Evolutionary conservation across 768 basidiomycete species (phyloP).

Genomic region (Mrakia frigida): DNA sequence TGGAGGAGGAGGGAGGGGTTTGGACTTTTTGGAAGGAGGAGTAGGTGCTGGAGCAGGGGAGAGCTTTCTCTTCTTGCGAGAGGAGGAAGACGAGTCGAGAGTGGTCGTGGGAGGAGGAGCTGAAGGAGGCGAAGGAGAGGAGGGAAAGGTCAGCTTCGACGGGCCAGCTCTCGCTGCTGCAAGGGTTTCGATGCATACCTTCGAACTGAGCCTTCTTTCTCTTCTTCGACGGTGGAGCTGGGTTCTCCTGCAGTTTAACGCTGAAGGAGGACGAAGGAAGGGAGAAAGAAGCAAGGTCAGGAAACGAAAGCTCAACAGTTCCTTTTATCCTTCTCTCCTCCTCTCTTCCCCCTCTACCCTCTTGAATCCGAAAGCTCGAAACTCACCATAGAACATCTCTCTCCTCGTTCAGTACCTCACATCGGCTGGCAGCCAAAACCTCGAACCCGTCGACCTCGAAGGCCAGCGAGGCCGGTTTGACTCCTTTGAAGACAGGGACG

Average conservation of each 20-base stretch:
- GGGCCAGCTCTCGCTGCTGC: neutral
- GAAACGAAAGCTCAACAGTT: neutral
- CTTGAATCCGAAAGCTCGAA: neutral
- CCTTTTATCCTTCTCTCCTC: neutral
- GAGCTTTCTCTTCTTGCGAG: constrained; percentile 20
- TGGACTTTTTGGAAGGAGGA: constrained; percentile 4
- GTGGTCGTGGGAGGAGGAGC: neutral
- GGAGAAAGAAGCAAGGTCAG: neutral
- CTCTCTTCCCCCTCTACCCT: neutral
- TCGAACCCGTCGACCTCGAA: constrained; percentile 27
- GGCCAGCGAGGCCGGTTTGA: neutral
- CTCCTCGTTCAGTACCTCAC: constrained; percentile 22
- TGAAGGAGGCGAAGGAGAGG: neutral
- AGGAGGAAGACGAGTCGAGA: neutral
- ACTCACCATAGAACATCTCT: constrained; percentile 25
- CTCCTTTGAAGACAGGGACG: neutral
- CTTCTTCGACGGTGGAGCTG: constrained; percentile 8
- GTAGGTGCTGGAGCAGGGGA: neutral
- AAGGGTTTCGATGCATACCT: neutral
- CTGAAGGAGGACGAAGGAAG: neutral
- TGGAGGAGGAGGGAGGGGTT: neutral
- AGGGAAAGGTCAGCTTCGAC: neutral
- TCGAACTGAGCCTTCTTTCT: neutral
- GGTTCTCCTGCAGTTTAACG: neutral
- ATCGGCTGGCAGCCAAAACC: neutral